phyloP scores from a whole-genome alignment of 2,329 filamentous ascomycete genomes.

The Trichoderma hamatum region DNA sequence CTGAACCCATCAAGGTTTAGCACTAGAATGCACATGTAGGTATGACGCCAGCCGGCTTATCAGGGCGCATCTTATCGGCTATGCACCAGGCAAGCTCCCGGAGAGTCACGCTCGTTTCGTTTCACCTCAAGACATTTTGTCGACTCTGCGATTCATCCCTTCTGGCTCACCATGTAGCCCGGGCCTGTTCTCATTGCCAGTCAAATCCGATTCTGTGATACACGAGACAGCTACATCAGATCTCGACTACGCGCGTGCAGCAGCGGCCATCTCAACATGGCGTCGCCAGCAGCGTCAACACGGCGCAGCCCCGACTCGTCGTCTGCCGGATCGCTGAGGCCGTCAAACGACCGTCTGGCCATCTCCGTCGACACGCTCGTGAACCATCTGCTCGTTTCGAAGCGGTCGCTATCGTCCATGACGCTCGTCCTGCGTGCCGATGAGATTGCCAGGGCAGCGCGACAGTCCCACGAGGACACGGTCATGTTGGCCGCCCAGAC shows the following conservation, averaged over 20 bases:
- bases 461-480: slow-evolving; percentile 75
- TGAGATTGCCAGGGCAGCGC: slow-evolving; percentile 77
- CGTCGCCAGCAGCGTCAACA: slow-evolving; percentile 40
- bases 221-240: background rate
- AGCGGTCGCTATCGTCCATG: slow-evolving; percentile 84
- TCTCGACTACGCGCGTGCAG: background rate
- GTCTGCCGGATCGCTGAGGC: slow-evolving; percentile 41
- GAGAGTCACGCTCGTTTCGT: background rate
- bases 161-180: slow-evolving; percentile 13
- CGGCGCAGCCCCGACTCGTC: slow-evolving; percentile 43
- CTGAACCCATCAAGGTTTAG: too few relatives aligned
- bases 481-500: slow-evolving; percentile 72
- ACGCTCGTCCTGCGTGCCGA: slow-evolving; percentile 82
- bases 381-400: slow-evolving; percentile 80
- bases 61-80: background rate
- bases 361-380: slow-evolving; percentile 74
- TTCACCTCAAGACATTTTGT: background rate
- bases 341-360: slow-evolving; percentile 33
- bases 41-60: slow-evolving; percentile 11
- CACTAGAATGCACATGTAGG: background rate
- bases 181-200: background rate
- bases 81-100: background rate
- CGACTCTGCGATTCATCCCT: background rate
- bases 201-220: background rate
- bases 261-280: slow-evolving; percentile 36